Conservation (phyloP, 2,329 filamentous ascomycete species). For the Sarocladium strictum region DNA sequence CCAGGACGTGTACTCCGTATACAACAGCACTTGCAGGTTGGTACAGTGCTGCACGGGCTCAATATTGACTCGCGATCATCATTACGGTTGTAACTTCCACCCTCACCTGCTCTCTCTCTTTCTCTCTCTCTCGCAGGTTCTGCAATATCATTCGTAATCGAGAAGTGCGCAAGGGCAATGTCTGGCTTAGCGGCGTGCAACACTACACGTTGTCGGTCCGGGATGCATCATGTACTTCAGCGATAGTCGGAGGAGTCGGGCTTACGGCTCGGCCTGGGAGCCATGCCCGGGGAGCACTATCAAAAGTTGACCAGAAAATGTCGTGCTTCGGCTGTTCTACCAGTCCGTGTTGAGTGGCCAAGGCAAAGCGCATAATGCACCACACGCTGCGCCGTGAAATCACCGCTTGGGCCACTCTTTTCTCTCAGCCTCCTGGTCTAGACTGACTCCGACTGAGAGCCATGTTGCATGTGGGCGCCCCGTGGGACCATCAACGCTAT, state of each 20-base stretch:
- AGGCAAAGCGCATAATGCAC: not conserved
- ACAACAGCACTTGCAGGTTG: too few relatives aligned
- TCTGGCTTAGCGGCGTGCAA: not conserved
- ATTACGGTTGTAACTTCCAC: not conserved
- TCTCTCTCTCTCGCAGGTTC: too few relatives aligned
- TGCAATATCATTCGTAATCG: too few relatives aligned
- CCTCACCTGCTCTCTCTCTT: too few relatives aligned
- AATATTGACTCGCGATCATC: too few relatives aligned
- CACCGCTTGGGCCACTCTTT: not conserved
- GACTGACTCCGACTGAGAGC: not conserved
- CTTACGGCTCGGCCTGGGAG: constrained; percentile 1
- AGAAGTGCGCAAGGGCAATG: not conserved
- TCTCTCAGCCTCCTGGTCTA: not conserved
- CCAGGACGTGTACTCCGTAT: too few relatives aligned
- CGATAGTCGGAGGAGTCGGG: not conserved
- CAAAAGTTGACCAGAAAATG: not conserved
- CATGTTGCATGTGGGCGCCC: not conserved
- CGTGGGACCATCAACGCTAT: not conserved
- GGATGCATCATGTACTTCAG: not conserved
- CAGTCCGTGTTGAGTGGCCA: not conserved
- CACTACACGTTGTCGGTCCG: not conserved
- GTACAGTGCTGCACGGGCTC: too few relatives aligned
- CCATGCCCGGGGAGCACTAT: not conserved
- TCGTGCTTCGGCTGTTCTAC: not conserved
- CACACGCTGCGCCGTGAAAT: not conserved